Base-by-base conservation (phyloP, 2,329 filamentous ascomycete genomes). In the Claviceps monticola region DNA sequence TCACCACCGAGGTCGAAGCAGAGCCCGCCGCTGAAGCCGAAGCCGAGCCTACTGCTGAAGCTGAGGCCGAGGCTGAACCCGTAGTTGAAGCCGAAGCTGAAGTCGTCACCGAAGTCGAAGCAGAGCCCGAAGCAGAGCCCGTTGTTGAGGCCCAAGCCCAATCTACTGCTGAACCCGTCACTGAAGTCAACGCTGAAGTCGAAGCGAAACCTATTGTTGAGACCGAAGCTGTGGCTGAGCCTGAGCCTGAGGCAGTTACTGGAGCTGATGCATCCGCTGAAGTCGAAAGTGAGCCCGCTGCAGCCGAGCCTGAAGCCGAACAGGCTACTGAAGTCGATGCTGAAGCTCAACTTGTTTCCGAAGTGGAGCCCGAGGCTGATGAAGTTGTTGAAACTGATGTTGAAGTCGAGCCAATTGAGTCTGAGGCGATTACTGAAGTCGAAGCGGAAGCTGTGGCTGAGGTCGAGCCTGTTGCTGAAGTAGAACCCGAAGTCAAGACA, bases 391-490 rank as follows among this genome's bases (percentile, higher is more conserved):
- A 48, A 16, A 26, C 50, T 16, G 45, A 29, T 44, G 19, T 46
- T 49, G 38, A 44, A 13, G 6, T 14, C 37, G 50, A 47, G 14
- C 34, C 51, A 19, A 26, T 17, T 42, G 37, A 29, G 19, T 19
- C 17, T 7, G 52, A 53, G 38, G 8, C 42, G 3, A 17, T 16
- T 11, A 11, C 36, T 38, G 49, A 56, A 46, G 42, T 36, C 39
- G 54, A 17, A 13, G 17, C 39, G 16, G 49, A 53, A 29, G 3
- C 29, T 9, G 16, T 16, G 7, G n/a, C 43, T 16, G 49, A 55
- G 42, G 41, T 29, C 44, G 55, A 56, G 19, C 41, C 23, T 49
- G 34, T n/a, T 19, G 29, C 34, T 47, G 29, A 34, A n/a, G 42
- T n/a, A 5, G 51, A 53, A 23, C 14, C 39, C 9, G 21, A 9